Base-by-base conservation (phyloP, 1,284 basidiomycete species). In the Cryptococcus amylolentus region DNA sequence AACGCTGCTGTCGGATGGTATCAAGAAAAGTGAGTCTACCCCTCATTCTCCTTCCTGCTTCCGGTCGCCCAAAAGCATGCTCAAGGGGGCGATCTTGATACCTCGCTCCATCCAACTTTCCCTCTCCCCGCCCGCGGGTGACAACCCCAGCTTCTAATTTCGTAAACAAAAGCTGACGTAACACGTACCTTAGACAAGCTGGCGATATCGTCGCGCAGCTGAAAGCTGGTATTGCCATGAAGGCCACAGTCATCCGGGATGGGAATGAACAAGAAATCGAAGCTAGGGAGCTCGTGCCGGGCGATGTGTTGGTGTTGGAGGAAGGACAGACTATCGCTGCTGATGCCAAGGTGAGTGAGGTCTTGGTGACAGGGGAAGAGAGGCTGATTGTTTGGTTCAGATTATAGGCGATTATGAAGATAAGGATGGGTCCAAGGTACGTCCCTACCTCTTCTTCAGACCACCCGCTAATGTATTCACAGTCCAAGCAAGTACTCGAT, bases 1-100 rank as follows among this genome's bases (percentile, higher is more conserved):
- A 83, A 83, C 75, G 81, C 82, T 45, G 76, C 79, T 55, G 82
- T 83, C 61, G 82, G 82, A 52, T 83, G 82, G 82, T 83, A 82
- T 68, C 82, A 83, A 67, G 82, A 83, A 66, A 83, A 82, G 78
- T 70, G 54, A 64, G 68, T 58, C 20, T 31, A 2, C 13, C 26
- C 26, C 50, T 42, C 23, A 13, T 8, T 18, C 26, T 12, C 28
- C 16, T 70, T 44, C 4, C 26, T 41, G 28, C 39, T 18, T 49
- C 28, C 27, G 13, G 31, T 41, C 10, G n/a, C 18, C 38, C n/a
- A n/a, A 18, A 14, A 39, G 12, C 23, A 23, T 8, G 9, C 27
- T 6, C 27, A n/a, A 12, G 40, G 37, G 3, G 38, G 5, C 5
- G 37, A 35, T 14, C n/a, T 46, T 14, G 13, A 35, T 14, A n/a